Percentiles rank a stretch among this genome's conserved stretches.
Conservation (phyloP, 192 early-diverging fungal species). For the Backusella morwellensis region DNA sequence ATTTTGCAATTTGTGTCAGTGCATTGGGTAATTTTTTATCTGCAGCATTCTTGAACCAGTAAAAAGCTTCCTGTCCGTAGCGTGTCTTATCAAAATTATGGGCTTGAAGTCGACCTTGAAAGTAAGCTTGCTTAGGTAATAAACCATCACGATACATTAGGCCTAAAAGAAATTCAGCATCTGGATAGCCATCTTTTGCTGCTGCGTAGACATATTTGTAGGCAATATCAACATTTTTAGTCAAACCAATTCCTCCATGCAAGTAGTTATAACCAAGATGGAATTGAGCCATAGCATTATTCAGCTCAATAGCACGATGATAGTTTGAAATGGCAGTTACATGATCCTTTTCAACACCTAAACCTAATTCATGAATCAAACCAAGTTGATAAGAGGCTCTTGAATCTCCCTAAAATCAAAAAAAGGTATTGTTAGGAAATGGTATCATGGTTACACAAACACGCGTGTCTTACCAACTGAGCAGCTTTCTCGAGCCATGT, state of each 20-base stretch:
- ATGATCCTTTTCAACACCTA: slow-evolving; percentile 24
- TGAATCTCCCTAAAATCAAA: slow-evolving; percentile 21
- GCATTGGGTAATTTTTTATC: slow-evolving; percentile 25
- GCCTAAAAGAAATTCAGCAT: slow-evolving; percentile 28
- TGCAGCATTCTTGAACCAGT: slow-evolving; percentile 41
- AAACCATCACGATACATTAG: slow-evolving; percentile 23
- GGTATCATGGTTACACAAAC: not conserved
- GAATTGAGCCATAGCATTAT: slow-evolving; percentile 29
- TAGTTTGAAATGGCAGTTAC: slow-evolving; percentile 21
- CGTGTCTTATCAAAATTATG: slow-evolving; percentile 2
- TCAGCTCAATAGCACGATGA: slow-evolving; percentile 24
- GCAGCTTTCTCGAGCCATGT: slow-evolving; percentile 32
- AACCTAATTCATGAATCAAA: slow-evolving; percentile 28
- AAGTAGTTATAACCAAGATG: slow-evolving; percentile 29
- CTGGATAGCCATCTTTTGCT: slow-evolving; percentile 20
- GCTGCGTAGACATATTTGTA: slow-evolving; percentile 16
- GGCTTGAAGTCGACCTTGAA: not conserved
- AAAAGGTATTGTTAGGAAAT: not conserved
- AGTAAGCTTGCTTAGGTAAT: not conserved
- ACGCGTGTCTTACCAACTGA: slow-evolving; percentile 22
- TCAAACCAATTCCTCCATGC: slow-evolving; percentile 25
- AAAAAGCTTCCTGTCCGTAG: slow-evolving; percentile 22
- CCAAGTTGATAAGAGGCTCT: slow-evolving; percentile 32
- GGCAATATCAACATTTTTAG: slow-evolving; percentile 21
- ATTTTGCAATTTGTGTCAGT: slow-evolving; percentile 26